phyloP scores from a whole-genome alignment of 2,329 filamentous ascomycete species.

The Fusarium acutatum region DNA sequence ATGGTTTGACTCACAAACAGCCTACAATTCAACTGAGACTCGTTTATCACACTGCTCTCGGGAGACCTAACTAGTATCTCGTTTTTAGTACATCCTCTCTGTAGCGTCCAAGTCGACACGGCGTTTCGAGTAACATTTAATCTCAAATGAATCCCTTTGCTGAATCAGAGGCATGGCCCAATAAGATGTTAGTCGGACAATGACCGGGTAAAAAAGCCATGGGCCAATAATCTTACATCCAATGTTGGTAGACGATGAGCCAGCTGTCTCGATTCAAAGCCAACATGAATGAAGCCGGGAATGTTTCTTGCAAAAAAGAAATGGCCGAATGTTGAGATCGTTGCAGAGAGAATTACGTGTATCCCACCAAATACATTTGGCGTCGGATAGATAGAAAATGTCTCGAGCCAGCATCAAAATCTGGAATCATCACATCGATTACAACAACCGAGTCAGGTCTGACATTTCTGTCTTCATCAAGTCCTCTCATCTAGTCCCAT shows the following conservation, averaged over 20 bases:
- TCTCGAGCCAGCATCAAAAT: neutral
- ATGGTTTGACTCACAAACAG: neutral
- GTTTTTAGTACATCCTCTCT: neutral
- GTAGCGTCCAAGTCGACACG: neutral
- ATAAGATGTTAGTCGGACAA: neutral
- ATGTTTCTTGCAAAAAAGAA: neutral
- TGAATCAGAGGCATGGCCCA: neutral
- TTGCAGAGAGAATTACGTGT: neutral
- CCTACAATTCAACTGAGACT: neutral
- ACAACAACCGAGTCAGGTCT: neutral
- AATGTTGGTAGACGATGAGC: conserved; percentile 2
- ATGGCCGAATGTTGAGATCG: neutral
- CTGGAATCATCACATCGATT: neutral
- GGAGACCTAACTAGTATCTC: neutral
- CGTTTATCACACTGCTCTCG: neutral
- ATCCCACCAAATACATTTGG: neutral
- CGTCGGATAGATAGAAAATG: neutral
- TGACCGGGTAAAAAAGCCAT: neutral
- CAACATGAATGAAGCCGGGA: neutral
- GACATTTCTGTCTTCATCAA: neutral
- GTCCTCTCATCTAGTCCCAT: conserved; percentile 18
- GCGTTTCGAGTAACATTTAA: neutral
- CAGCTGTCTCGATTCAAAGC: neutral
- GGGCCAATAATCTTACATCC: conserved; percentile 26
- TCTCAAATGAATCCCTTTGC: conserved; percentile 11